Conservation (phyloP, 1,284 basidiomycete species). For the Tylopilus sp. region DNA sequence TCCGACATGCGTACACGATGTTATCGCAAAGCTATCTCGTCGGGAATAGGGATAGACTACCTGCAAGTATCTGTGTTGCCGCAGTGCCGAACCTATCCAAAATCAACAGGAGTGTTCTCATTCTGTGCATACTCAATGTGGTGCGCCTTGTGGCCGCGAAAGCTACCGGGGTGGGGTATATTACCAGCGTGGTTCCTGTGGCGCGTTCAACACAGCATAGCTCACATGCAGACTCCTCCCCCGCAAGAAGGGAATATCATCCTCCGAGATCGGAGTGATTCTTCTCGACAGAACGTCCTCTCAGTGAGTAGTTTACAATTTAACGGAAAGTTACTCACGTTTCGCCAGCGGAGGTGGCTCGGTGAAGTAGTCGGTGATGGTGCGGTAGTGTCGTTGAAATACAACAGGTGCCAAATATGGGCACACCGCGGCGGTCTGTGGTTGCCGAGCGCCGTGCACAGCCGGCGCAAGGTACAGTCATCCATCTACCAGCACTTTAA, state of each 20-base stretch:
- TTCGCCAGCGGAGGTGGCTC: too few relatives aligned
- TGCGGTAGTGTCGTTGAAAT: neutral
- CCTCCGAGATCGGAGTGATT: neutral
- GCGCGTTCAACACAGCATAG: neutral
- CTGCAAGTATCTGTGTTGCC: neutral
- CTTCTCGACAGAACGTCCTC: neutral
- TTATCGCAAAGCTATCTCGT: neutral
- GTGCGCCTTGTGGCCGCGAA: neutral
- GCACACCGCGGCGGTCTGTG: neutral
- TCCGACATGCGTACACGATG: neutral
- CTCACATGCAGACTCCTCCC: neutral
- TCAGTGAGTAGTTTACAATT: neutral
- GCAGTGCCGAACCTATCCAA: neutral
- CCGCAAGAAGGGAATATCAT: neutral
- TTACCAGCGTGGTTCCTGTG: neutral
- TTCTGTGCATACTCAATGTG: neutral
- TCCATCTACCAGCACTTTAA: too few relatives aligned
- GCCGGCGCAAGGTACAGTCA: too few relatives aligned
- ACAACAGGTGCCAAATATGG: constrained; percentile 3
- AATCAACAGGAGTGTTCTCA: neutral
- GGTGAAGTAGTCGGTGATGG: neutral
- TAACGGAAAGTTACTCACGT: neutral
- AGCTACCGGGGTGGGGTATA: neutral
- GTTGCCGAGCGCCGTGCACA: too few relatives aligned
- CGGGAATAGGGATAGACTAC: neutral